Conservation (phyloP, 2,329 filamentous ascomycete genomes). For the Talaromyces amestolkiae region DNA sequence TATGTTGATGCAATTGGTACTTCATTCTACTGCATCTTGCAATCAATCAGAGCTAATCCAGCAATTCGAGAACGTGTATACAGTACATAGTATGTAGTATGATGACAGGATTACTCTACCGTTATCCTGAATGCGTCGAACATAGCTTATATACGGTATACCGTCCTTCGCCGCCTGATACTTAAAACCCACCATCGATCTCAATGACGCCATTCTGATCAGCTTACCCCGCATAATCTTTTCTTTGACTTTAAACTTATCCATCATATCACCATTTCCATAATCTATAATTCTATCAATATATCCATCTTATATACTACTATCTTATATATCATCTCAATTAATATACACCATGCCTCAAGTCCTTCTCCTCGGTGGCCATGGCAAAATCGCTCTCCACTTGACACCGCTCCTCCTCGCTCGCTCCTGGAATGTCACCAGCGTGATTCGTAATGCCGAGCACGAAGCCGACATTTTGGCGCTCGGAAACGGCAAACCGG, state of each 20-base stretch:
- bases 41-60: too few species aligned
- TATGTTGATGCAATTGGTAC: too few species aligned
- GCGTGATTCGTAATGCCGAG: conserved; percentile 69
- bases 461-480: conserved; percentile 64
- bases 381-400: conserved; percentile 73
- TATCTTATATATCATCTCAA: not conserved
- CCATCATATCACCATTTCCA: not conserved
- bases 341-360: conserved; percentile 25
- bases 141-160: too few species aligned
- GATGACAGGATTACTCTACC: too few species aligned
- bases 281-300: not conserved
- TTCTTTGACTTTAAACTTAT: not conserved
- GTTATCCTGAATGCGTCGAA: too few species aligned
- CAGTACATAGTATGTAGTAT: too few species aligned
- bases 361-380: conserved; percentile 75
- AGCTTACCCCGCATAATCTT: not conserved
- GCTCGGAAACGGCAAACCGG: conserved; percentile 57
- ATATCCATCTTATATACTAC: not conserved
- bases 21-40: too few species aligned
- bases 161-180: too few species aligned
- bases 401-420: conserved; percentile 74
- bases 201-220: not conserved
- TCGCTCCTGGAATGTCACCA: conserved; percentile 73
- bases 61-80: too few species aligned
- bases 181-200: too few species aligned